These are phyloP conservation scores for Paxillus ammoniavirescens DNA, from an alignment of 768 basidiomycete genomes.

Conservation along the genomic window DNA sequence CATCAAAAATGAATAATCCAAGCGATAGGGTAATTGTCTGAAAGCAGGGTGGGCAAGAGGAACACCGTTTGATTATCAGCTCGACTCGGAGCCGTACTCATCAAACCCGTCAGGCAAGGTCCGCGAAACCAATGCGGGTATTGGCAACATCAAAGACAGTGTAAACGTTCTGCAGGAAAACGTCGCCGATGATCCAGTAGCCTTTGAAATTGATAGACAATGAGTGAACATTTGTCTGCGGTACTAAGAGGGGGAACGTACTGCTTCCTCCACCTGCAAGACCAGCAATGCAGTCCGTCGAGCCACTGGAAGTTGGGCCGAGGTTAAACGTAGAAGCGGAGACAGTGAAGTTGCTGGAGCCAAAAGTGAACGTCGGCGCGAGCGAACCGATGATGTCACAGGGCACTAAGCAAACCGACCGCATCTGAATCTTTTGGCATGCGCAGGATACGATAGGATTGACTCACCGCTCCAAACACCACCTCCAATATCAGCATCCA, in stretches of 20 bases:
- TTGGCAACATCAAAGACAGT: slow-evolving; percentile 31
- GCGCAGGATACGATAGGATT: not conserved
- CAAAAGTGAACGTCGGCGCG: slow-evolving; percentile 37
- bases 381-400: slow-evolving; percentile 28
- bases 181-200: slow-evolving; percentile 35
- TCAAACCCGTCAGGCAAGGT: slow-evolving; percentile 18
- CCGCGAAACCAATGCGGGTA: slow-evolving; percentile 41
- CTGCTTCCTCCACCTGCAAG: slow-evolving; percentile 31
- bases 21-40: slow-evolving; percentile 2
- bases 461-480: slow-evolving; percentile 38
- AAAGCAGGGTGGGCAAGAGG: not conserved
- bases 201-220: slow-evolving; percentile 8
- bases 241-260: not conserved
- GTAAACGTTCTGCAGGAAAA: slow-evolving; percentile 35
- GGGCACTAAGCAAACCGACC: slow-evolving; percentile 21
- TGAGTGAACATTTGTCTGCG: not conserved
- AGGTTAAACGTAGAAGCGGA: slow-evolving; percentile 40
- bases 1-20: not conserved
- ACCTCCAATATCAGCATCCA: slow-evolving; percentile 20
- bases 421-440: not conserved
- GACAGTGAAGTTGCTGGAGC: slow-evolving; percentile 37
- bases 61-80: not conserved
- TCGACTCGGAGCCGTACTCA: not conserved
- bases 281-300: slow-evolving; percentile 37
- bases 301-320: slow-evolving; percentile 32